phyloP scores from a whole-genome alignment of 176 grass and related monocot species.

The Puya raimondii region DNA sequence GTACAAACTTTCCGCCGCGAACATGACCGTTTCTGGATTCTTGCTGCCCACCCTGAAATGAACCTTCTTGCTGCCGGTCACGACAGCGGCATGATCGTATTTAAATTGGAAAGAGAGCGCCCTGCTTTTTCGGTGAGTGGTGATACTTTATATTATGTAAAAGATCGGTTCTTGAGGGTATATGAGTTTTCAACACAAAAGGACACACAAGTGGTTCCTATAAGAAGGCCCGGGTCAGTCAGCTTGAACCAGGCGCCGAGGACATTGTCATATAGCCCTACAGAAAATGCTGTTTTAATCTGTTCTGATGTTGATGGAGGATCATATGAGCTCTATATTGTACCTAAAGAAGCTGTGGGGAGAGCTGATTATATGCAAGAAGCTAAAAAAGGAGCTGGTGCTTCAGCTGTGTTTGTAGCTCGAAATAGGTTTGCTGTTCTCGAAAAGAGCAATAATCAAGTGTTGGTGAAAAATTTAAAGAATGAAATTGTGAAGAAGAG shows the following conservation, averaged over 20 bases:
- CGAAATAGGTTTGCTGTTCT: constrained; percentile 87
- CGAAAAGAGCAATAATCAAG: constrained; percentile 81
- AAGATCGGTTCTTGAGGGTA: constrained; percentile 76
- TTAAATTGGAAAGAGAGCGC: constrained; percentile 83
- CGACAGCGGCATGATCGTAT: constrained; percentile 94
- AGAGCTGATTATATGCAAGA: constrained; percentile 78
- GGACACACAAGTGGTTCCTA: constrained; percentile 61
- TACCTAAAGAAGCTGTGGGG: constrained; percentile 65
- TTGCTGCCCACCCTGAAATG: constrained; percentile 85
- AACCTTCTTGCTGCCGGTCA: constrained; percentile 94
- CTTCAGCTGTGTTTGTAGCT: constrained; percentile 74
- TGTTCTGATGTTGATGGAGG: constrained; percentile 88
- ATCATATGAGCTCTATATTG: constrained; percentile 76
- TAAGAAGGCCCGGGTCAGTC: constrained; percentile 65
- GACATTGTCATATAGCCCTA: constrained; percentile 73
- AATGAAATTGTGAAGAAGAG: constrained; percentile 90
- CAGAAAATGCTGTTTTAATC: constrained; percentile 84
- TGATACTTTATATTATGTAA: constrained; percentile 73
- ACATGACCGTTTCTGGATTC: constrained; percentile 96
- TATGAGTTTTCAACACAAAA: constrained; percentile 71
- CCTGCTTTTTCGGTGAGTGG: constrained; percentile 68
- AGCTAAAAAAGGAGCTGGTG: constrained; percentile 61
- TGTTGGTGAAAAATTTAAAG: constrained; percentile 76
- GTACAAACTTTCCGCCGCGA: constrained; percentile 80
- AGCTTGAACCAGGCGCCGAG: constrained; percentile 80